Evolutionary conservation across 75 land plant genomes (phyloP).

Genomic region (Sequoia sempervirens): DNA sequence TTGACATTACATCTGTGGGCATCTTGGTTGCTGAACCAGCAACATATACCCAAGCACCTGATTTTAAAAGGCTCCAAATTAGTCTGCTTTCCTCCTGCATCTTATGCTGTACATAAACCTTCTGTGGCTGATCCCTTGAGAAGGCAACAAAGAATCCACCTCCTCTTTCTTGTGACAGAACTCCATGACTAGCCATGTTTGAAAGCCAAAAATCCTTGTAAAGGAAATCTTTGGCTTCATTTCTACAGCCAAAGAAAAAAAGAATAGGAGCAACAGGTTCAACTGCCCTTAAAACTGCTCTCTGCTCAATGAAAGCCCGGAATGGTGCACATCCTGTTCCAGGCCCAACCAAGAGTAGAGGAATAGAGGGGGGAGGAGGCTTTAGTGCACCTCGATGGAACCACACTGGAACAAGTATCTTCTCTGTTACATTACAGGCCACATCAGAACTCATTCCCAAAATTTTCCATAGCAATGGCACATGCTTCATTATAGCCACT

Average conservation of each 20-base stretch:
- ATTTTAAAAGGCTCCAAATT: slow-evolving; percentile 59
- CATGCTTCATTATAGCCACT: slow-evolving; percentile 5
- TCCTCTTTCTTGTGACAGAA: slow-evolving; percentile 68
- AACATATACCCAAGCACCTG: slow-evolving; percentile 66
- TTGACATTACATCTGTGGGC: slow-evolving; percentile 77
- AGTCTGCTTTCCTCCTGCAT: slow-evolving; percentile 62
- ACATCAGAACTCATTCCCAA: not conserved
- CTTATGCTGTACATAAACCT: slow-evolving; percentile 94
- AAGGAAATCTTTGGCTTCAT: slow-evolving; percentile 62
- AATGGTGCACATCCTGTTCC: slow-evolving; percentile 99
- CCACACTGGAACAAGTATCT: slow-evolving; percentile 73
- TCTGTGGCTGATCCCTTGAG: slow-evolving; percentile 84
- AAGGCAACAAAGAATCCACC: slow-evolving; percentile 92
- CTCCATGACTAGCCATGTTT: slow-evolving; percentile 40
- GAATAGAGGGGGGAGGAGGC: slow-evolving; percentile 71
- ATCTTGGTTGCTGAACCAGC: slow-evolving; percentile 88
- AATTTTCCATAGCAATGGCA: not conserved
- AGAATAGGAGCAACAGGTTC: slow-evolving; percentile 57
- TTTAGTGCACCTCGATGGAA: slow-evolving; percentile 55
- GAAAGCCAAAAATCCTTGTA: slow-evolving; percentile 76
- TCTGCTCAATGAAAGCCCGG: slow-evolving; percentile 77
- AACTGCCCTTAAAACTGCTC: slow-evolving; percentile 37
- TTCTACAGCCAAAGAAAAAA: slow-evolving; percentile 94
- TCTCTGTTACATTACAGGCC: slow-evolving; percentile 22
- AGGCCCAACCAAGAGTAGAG: slow-evolving; percentile 88